Evolutionary conservation across 176 grass and related monocot genomes (phyloP), one percentile per base, ranked within the genome.

Genomic region (Zoysia pacifica): DNA sequence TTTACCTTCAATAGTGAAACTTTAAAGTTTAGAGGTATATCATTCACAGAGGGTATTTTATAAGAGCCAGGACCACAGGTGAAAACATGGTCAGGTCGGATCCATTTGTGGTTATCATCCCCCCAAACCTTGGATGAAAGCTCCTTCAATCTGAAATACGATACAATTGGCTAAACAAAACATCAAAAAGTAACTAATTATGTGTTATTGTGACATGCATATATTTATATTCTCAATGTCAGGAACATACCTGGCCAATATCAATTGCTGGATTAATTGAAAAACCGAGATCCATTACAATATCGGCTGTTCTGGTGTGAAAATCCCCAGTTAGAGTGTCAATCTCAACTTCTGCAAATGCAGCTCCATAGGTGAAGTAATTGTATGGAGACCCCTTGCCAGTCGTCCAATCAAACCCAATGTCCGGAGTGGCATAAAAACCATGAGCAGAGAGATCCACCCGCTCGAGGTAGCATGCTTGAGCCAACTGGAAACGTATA

Each of bases 241-340:
- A 2, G 67, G 16, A 73, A 79, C 35, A 71, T 79, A 98, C 95
- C 95, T 98, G 95, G 55, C 95, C 92, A 64, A 98, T 81, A 75
- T 98, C 92, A 85, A 98, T 93, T 47, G 95, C 95, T 74, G 95
- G 95, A 93, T 98, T 98, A 83, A 98, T 86, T 68, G 95, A 98
- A 87, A 84, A 83, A 43, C 95, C 92, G 0, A 93, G 82, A 85
- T 98, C 95, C 92, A 98, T 98, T 75, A 94, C 83, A 83, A 98
- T 80, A 78, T 98, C 95, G 49, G 90, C 87, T 53, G 78, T 69
- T 69, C 80, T 90, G 58, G 92, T 98, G 85, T 98, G 81, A 61
- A 94, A 98, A 94, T 98, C 95, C 71, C 95, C 95, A 68, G 92
- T 98, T 77, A 98, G 82, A 41, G 91, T 92, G 73, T 98, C 95